Evolutionary conservation across 495 filamentous ascomycete species (phyloP).

Genomic region (Cercophora samala): DNA sequence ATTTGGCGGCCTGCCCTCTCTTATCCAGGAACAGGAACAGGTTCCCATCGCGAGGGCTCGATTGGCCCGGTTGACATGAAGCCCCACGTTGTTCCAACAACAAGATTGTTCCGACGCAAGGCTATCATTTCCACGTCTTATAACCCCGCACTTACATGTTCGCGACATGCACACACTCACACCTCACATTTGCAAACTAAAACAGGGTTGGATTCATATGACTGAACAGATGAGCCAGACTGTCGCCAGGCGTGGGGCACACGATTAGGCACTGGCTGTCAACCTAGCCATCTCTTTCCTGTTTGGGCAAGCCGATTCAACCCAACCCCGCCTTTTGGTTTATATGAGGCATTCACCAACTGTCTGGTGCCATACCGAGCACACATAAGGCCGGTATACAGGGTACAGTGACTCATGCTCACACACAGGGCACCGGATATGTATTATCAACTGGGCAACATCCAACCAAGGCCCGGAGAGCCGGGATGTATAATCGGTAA

Average conservation of each 20-base stretch:
- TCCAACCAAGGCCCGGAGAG: not conserved
- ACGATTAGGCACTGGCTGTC: not conserved
- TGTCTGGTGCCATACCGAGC: not conserved
- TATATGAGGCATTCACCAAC: not conserved
- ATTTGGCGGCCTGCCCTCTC: not conserved
- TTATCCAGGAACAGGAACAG: conserved; percentile 8
- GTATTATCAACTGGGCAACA: not conserved
- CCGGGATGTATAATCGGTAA: not conserved
- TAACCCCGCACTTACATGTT: not conserved
- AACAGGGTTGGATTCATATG: not conserved
- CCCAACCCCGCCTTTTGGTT: not conserved
- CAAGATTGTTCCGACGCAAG: not conserved
- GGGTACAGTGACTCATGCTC: not conserved
- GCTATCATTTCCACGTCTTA: not conserved
- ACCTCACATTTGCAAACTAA: not conserved
- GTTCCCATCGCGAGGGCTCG: not conserved
- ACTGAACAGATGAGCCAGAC: not conserved
- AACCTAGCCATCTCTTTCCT: not conserved
- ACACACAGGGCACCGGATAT: not conserved
- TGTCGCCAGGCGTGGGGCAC: not conserved
- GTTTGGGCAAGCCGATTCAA: not conserved
- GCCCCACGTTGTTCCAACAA: not conserved
- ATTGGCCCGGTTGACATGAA: not conserved
- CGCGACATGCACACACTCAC: not conserved
- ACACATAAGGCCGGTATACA: not conserved